Evolutionary conservation across 1,284 basidiomycete species (phyloP), one percentile per base, ranked within the genome.

Genomic region (Tilletia walkeri): DNA sequence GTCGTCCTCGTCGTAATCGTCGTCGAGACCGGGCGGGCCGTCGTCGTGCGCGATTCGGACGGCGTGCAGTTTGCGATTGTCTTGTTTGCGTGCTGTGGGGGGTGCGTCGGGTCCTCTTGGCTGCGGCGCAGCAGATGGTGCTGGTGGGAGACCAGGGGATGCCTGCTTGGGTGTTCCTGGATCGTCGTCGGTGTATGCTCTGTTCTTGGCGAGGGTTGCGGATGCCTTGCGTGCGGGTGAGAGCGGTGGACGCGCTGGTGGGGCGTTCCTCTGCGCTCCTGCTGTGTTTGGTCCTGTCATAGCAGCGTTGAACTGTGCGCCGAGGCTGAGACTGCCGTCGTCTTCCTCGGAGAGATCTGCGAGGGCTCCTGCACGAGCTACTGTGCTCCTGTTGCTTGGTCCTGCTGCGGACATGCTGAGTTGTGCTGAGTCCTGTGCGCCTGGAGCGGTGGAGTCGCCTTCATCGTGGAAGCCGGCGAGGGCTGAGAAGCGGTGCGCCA

Each of bases 401-500:
- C 68, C 73, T 3, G 75, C 70, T 0, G 74, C 71, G 4, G 72
- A 63, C 30, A 68, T 73, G 24, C 76, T 72, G 61, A 74, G 70
- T 3, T 71, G 50, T 4, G 76, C 75, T 59, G 75, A 74, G 66
- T 75, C 73, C 66, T 75, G 75, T 54, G 72, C 75, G 67, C 74
- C 72, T 16, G 67, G 9, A 16, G 67, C n/a, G 4, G 71, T 72
- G 65, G 73, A 74, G 48, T 76, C 73, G 66, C 72, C 56, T 24
- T 63, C 61, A 10, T 53, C 70, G 47, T 36, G 67, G 49, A 63
- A 78, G 70, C 77, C 78, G 65, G 77, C 75, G 14, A 77, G 67
- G n/a, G 73, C 72, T 18, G 76, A 73, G 47, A 77, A 77, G 7
- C 76, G 69, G 38, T 79, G 75, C 6, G 77, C 73, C 78, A 79